Conservation (phyloP, 2,329 filamentous ascomycete species). For the Torrubiella hemipterigena region DNA sequence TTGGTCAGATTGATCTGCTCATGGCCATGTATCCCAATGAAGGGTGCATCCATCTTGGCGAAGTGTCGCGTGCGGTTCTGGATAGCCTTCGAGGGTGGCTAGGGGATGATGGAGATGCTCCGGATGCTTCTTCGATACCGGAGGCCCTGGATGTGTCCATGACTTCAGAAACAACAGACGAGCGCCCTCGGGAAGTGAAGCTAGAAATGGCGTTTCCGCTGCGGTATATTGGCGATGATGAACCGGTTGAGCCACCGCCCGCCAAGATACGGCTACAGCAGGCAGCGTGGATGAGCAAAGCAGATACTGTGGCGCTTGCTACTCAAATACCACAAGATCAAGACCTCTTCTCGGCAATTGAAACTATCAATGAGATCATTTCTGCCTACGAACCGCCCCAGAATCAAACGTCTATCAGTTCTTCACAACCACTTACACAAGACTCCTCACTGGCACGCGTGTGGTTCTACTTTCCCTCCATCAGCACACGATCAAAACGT, state of each 20-base stretch:
- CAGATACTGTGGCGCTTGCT: conserved; percentile 26
- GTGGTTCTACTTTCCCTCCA: conserved; percentile 53
- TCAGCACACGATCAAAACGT: conserved; percentile 46
- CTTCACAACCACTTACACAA: not conserved
- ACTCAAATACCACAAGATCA: conserved; percentile 23
- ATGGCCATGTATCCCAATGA: conserved; percentile 36
- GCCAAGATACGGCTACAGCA: conserved; percentile 32
- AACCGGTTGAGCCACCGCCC: conserved; percentile 23
- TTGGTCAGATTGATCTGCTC: conserved; percentile 38
- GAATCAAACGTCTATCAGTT: not conserved
- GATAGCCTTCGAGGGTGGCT: conserved; percentile 8
- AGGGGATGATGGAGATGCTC: not conserved
- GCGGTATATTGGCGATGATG: conserved; percentile 2
- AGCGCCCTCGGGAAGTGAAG: conserved; percentile 14
- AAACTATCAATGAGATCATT: conserved; percentile 27
- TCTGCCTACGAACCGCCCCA: conserved; percentile 11
- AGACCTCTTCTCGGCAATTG: conserved; percentile 33
- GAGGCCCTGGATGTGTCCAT: not conserved
- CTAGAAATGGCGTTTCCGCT: conserved; percentile 24
- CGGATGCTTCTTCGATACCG: not conserved
- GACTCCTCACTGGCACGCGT: conserved; percentile 30
- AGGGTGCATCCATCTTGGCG: conserved; percentile 17
- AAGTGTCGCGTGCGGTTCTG: conserved; percentile 8
- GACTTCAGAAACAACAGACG: conserved; percentile 9
- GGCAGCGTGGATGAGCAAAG: conserved; percentile 39